Percentiles rank a stretch among this genome's conserved stretches.
Conservation (phyloP, 2,329 filamentous ascomycete species). For the Claviceps digitariae region DNA sequence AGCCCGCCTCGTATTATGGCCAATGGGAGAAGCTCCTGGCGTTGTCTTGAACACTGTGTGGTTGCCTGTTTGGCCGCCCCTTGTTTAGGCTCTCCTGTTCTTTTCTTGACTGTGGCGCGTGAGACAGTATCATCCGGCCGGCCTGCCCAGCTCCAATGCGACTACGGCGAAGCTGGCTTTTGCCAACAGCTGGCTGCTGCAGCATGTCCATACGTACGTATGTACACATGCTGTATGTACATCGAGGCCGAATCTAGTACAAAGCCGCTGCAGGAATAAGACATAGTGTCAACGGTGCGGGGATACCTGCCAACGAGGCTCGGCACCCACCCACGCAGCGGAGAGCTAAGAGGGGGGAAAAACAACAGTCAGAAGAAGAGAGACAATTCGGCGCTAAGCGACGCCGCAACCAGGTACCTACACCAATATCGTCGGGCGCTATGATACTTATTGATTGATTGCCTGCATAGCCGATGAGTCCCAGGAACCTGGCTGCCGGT, state of each 20-base stretch:
- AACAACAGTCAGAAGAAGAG: background rate
- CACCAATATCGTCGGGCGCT: background rate
- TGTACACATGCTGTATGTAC: background rate
- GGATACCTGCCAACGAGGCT: background rate
- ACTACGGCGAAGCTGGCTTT: background rate
- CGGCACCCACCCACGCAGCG: background rate
- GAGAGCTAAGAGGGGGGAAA: background rate
- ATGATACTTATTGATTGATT: background rate
- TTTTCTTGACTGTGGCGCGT: background rate
- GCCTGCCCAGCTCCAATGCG: background rate
- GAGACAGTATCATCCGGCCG: constrained; percentile 1
- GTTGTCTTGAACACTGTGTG: background rate
- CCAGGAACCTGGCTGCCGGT: constrained; percentile 5
- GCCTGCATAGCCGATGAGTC: background rate
- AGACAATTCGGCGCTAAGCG: background rate
- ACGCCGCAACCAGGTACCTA: background rate
- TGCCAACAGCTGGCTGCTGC: background rate
- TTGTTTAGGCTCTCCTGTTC: background rate
- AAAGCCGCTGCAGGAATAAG: background rate
- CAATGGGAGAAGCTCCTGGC: constrained; percentile 5
- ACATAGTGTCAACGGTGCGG: constrained; percentile 3
- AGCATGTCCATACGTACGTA: background rate
- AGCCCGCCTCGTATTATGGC: constrained; percentile 1
- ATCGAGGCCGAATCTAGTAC: background rate
- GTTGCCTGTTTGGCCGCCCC: background rate